Conservation (phyloP, 1,284 basidiomycete species). For the Exobasidium rhododendri region DNA sequence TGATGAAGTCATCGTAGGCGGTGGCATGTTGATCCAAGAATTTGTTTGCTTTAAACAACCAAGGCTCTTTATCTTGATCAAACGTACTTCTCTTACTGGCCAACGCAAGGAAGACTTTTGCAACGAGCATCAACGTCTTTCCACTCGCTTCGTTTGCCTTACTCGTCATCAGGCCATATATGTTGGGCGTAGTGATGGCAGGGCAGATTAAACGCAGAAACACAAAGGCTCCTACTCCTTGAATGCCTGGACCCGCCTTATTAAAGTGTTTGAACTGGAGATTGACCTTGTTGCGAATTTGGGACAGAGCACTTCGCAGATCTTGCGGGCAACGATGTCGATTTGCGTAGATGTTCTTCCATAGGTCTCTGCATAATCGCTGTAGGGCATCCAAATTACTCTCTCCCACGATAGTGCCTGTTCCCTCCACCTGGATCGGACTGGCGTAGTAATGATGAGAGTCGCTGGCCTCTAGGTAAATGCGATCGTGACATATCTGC, state of each 20-base stretch:
- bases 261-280: constrained; percentile 31
- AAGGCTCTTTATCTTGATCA: constrained; percentile 43
- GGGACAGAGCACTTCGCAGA: constrained; percentile 30
- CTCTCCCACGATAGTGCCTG: not conserved
- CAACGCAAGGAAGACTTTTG: constrained; percentile 39
- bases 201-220: constrained; percentile 47
- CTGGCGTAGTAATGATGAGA: constrained; percentile 5
- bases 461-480: constrained; percentile 19
- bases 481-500: constrained; percentile 32
- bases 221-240: constrained; percentile 45
- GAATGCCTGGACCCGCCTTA: constrained; percentile 35
- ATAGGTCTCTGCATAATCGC: constrained; percentile 31
- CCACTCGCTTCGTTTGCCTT: constrained; percentile 17
- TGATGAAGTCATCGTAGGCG: constrained; percentile 47
- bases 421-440: not conserved
- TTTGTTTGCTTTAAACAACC: constrained; percentile 31
- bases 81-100: constrained; percentile 38
- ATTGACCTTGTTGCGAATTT: constrained; percentile 39
- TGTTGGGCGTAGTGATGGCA: constrained; percentile 41
- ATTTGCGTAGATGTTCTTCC: constrained; percentile 41
- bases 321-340: constrained; percentile 42
- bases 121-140: constrained; percentile 30
- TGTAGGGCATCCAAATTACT: constrained; percentile 21
- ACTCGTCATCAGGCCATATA: constrained; percentile 35
- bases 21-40: constrained; percentile 31